Evolutionary conservation across 2,329 filamentous ascomycete genomes (phyloP), one percentile per base, ranked within the genome.

Genomic region (Fusarium clavum): DNA sequence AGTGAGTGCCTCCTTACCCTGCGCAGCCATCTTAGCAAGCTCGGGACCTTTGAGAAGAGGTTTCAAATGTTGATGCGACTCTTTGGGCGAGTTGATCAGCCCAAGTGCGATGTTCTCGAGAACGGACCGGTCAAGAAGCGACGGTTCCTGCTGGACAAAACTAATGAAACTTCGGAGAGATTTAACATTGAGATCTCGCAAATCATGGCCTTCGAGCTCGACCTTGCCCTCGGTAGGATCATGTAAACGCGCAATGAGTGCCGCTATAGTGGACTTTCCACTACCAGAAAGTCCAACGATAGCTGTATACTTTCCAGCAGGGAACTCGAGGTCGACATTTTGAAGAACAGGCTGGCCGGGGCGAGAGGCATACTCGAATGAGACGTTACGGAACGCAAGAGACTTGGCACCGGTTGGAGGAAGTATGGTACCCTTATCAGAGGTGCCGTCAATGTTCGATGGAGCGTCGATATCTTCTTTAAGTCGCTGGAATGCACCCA

Each of bases 231-330:
- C 77, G 1, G 81, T 81, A 0, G 86, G 85, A 58, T 88, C 85
- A 68, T 91, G 89, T 34, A 90, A 81, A 34, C 89, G 81, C 32
- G 86, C 83, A 3, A 88, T 75, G 2, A 90, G 78, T 8, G 83
- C 83, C 3, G 86, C 84, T 40, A 89, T 79, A 3, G 86, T 88
- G 5, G 85, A 87, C 64, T 88, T 88, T 4, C 86, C 86, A 57
- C 84, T 86, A 1, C 87, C 87, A 0, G 85, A 88, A 1, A 86
- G 81, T 0, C 87, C 87, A 3, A 89, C 86, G 24, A 89, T 81
- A 14, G 86, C 87, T 0, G 87, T 88, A 61, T 82, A 80, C 68
- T 83, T 82, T 53, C 81, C 79, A 13, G 81, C 76, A 7, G 69
- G 87, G 81, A 80, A 75, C 81, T 81, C 74, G 82, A 87, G 66